Evolutionary conservation across 2,329 filamentous ascomycete genomes (phyloP).

Genomic region (Paraphaeosphaeria minitans): DNA sequence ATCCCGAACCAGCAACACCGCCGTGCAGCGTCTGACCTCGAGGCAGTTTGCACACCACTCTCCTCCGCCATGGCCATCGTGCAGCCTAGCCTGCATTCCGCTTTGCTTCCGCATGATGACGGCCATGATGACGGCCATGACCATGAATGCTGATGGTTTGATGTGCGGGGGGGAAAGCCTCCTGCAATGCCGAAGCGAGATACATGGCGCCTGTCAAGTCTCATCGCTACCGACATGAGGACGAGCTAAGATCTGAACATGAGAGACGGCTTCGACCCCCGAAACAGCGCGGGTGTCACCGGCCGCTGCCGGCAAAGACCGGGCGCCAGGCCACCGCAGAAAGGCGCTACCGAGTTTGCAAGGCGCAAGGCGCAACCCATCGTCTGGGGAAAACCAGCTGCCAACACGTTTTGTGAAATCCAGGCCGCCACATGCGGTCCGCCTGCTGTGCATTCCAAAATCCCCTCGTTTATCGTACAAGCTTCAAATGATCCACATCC

Average conservation of each 20-base stretch:
- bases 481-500: not conserved
- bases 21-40: not conserved
- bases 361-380: not conserved
- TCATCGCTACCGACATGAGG: conserved; percentile 1
- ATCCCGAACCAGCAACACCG: not conserved
- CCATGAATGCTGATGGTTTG: not conserved
- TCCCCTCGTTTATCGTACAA: conserved; percentile 1
- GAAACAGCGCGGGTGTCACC: conserved; percentile 10
- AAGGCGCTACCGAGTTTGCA: not conserved
- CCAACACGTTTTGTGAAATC: not conserved
- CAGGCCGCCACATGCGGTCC: not conserved
- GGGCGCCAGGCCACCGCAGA: not conserved
- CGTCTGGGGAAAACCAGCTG: not conserved
- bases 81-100: not conserved
- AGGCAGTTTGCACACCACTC: not conserved
- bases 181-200: conserved; percentile 5
- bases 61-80: not conserved
- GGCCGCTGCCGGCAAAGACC: not conserved
- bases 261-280: not conserved
- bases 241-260: conserved; percentile 1
- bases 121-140: not conserved
- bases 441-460: not conserved
- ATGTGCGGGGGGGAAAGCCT: conserved; percentile 3
- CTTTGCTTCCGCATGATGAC: not conserved
- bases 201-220: conserved; percentile 5